Evolutionary conservation across 2,329 filamentous ascomycete species (phyloP).

Genomic region (Sclerotinia borealis): DNA sequence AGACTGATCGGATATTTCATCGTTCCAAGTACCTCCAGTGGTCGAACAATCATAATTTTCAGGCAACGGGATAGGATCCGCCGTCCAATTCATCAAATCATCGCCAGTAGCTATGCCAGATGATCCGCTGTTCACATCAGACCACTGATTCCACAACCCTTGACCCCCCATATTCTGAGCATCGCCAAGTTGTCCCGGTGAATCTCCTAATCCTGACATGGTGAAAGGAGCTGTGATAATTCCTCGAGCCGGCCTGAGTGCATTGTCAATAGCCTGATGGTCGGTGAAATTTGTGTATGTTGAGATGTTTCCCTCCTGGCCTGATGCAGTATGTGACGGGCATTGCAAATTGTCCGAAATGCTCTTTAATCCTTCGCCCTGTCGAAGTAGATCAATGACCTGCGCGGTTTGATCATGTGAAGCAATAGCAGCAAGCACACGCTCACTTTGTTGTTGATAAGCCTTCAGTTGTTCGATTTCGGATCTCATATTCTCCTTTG

Average conservation of each 20-base stretch:
- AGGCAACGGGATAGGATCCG: conserved; percentile 16
- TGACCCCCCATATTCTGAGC: conserved; percentile 17
- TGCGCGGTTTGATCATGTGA: conserved; percentile 36
- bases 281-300: conserved; percentile 35
- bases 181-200: conserved; percentile 13
- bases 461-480: conserved; percentile 53
- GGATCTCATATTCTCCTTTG: conserved; percentile 53
- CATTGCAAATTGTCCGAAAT: conserved; percentile 50
- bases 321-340: conserved; percentile 29
- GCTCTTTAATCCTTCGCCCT: conserved; percentile 47
- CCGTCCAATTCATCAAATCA: conserved; percentile 31
- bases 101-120: neutral
- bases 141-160: conserved; percentile 1
- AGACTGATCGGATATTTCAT: conserved; percentile 9
- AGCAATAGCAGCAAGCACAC: conserved; percentile 48
- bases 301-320: conserved; percentile 24
- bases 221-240: conserved; percentile 43
- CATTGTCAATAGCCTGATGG: conserved; percentile 22
- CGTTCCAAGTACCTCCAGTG: conserved; percentile 37
- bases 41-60: conserved; percentile 41
- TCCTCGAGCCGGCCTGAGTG: conserved; percentile 34
- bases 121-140: neutral
- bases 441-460: conserved; percentile 49
- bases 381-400: conserved; percentile 46
- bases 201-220: conserved; percentile 42